A percentile compares a stretch with the other conserved stretches of the same genome.
phyloP scores from a whole-genome alignment of 106 monocot genomes.

The Dendrobium officinale region DNA sequence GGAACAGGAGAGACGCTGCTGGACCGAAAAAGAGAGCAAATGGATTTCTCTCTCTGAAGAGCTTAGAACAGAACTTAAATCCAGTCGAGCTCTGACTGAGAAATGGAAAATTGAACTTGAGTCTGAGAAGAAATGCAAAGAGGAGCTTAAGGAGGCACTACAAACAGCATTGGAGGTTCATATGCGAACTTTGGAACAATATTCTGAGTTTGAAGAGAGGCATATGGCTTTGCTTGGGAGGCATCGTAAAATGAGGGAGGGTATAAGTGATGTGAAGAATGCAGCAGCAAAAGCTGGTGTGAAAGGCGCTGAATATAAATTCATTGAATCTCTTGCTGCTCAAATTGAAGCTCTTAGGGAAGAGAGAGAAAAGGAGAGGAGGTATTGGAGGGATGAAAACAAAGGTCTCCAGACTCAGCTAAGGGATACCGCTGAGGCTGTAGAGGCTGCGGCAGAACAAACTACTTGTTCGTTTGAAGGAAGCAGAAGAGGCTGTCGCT shows the following conservation, averaged over 20 bases:
- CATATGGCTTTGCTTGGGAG: conserved; percentile 70
- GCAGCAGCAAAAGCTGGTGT: conserved; percentile 78
- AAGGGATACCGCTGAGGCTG: conserved; percentile 91
- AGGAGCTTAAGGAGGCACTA: conserved; percentile 89
- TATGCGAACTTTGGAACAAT: conserved; percentile 85
- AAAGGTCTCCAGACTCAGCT: conserved; percentile 73
- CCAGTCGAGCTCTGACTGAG: conserved; percentile 43
- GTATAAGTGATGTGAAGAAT: conserved; percentile 73
- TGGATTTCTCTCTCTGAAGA: conserved; percentile 83
- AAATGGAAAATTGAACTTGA: conserved; percentile 67
- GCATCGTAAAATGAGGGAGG: conserved; percentile 75
- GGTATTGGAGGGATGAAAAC: conserved; percentile 82
- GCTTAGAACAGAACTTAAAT: conserved; percentile 72
- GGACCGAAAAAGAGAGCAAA: conserved; percentile 73
- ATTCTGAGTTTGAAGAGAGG: conserved; percentile 93
- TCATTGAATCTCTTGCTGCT: conserved; percentile 79
- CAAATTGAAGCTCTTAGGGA: conserved; percentile 68
- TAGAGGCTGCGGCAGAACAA: conserved; percentile 97
- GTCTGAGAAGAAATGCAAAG: conserved; percentile 74
- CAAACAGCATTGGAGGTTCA: conserved; percentile 83
- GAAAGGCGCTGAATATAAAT: conserved; percentile 62
- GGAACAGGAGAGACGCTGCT: conserved; percentile 42
- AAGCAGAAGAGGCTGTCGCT: conserved; percentile 71
- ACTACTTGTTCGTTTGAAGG: conserved; percentile 77
- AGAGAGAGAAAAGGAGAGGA: conserved; percentile 87